Base-by-base conservation (phyloP, 257 asterid species). In the Solanum sitiens region DNA sequence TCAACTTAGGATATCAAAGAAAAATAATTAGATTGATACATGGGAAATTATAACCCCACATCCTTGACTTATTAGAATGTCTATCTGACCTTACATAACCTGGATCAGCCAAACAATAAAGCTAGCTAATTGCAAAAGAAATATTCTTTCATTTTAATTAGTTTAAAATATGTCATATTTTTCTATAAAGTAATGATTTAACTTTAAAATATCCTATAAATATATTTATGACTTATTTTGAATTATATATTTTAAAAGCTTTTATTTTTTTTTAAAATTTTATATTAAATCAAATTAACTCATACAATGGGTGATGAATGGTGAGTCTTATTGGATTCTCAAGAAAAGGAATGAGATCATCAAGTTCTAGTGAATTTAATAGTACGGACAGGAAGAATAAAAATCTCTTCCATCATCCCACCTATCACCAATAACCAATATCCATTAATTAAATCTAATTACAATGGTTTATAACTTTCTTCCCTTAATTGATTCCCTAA, bases 261-360 rank as follows among this genome's bases (percentile, higher is more conserved):
- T 5, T 35, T 35, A 35, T 35, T 35, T 35, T 0, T 4, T 35
- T 35, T 35, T 35, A 35, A 35, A 5, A 5, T 1, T 35, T 27
- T 1, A 27, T 27, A 1, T 27, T 27, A 27, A 35, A 35, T 35
- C 7, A 35, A 35, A 35, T 1, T 35, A 35, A 35, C 39, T 35
- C 1, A 35, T 35, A 35, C 7, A 5, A 35, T 4, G 6, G 4
- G 0, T 4, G 0, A 35, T 0, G 39, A 4, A 35, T 1, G 6
- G 6, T 1, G 20, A 59, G 12, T 59, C 21, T 21, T 20, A 59
- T 3, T 8, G 27, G 6, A 59, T 59, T 59, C 25, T 59, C 8
- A 59, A 40, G 83, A 6, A 75, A 12, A 73, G 50, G 47, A 35
- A 40, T 40, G 33, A n/a, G 35, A n/a, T 23, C 83, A 75, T 75